Base-by-base conservation (phyloP, 2,329 filamentous ascomycete genomes). In the Hymenoscyphus linearis region DNA sequence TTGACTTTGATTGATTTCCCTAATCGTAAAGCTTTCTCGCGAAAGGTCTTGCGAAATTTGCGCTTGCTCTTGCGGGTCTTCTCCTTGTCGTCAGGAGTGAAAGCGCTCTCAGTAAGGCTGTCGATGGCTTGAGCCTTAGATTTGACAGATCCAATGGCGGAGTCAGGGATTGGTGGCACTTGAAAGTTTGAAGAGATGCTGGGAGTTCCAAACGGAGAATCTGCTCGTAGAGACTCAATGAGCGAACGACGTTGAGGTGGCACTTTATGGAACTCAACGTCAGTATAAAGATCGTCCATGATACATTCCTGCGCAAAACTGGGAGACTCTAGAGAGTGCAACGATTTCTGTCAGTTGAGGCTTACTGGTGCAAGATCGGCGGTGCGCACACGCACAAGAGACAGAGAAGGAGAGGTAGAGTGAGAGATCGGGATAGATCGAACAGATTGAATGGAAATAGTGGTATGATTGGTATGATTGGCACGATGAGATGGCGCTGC, bases 141-240 rank as follows among this genome's bases (percentile, higher is more conserved):
- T 10, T 18, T 50, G 18, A 13, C n/a, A 22, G 44, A 10, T 50
- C n/a, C 44, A 22, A 25, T 22, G 44, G 18, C 13, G 13, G 18
- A 50, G 25, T 34, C 58, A 34, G n/a, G 13, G 14, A 34, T 37
- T 35, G 35, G 58, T 22, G 9, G 52, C 6, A 60, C 40, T 34
- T 36, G 52, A 25, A 60, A 56, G 25, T 9, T 56, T 16, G 52
- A 60, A 2, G 58, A 60, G 31, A 58, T 35, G 57, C 40, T 58
- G 44, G 57, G 27, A 36, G 57, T 12, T 37, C 34, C 54, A 26
- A 40, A 37, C 1, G 54, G 34, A 52, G 44, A 58, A 25, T 50
- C 57, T 52, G 26, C 40, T 52, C 57, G 52, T 4, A 53, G 14
- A n/a, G 52, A 53, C 26, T 34, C 52, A n/a, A 34, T 34, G 10